Evolutionary conservation across 2,329 filamentous ascomycete species (phyloP), one percentile per base, ranked within the genome.

Genomic region (Raffaelea arxii): DNA sequence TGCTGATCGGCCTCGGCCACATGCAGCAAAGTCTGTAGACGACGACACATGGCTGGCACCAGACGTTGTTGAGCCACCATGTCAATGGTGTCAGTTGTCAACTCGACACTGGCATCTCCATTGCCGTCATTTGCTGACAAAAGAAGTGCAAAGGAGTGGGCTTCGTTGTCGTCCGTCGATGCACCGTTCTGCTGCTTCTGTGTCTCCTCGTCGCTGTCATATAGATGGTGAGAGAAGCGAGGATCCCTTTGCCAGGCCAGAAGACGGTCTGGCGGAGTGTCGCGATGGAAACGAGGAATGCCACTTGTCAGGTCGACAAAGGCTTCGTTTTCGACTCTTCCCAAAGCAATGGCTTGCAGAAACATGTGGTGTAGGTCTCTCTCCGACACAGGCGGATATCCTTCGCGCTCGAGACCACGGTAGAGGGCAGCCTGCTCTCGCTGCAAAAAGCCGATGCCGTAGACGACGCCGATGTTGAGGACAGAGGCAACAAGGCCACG

Each of bases 341-440:
- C 71, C 70, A 0, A 65, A 1, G 62, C 55, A 23, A 77, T 67
- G 5, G 71, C 71, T 54, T 77, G 71, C 9, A 73, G 62, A 49
- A 77, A 71, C 59, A 72, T 66, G 51, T 72, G 67, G 51, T 75
- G 70, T 16, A 76, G 54, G 45, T 75, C 71, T 3, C 64, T 61
- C 55, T 77, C 73, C 3, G 72, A 72, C 12, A 75, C 63, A 30
- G 67, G 67, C 46, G 65, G 66, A 47, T 70, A 71, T 6, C 67
- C 66, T 12, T 71, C 66, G 4, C 65, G 56, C 58, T 67, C 65
- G 0, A 71, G 60, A 2, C 64, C 63, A 1, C 53, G 52, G 48
- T 71, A 71, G 3, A 69, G 51, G 11, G 62, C 51, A 1, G 58
- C 57, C 52, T 63, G 63, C 52, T 70, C 65, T 16, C 67, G 64